phyloP scores from a whole-genome alignment of 1,284 basidiomycete species.

The Ustilago xerochloae region DNA sequence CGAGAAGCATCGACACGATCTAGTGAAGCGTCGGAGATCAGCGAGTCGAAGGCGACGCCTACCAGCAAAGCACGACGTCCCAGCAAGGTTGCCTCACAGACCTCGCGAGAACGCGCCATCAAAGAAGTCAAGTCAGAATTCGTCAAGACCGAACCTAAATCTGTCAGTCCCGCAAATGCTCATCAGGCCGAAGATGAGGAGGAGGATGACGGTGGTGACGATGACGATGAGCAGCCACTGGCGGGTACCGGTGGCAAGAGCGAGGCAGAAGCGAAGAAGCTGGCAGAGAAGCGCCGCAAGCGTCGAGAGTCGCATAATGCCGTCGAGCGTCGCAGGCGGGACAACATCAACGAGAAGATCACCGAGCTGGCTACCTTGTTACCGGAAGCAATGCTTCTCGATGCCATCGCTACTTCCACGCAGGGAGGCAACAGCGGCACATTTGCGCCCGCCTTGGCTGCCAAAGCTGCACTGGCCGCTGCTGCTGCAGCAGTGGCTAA shows the following conservation, averaged over 20 bases:
- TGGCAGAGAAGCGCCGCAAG: conserved; percentile 78
- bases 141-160: conserved; percentile 10
- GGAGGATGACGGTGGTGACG: conserved; percentile 39
- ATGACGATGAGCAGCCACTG: conserved; percentile 30
- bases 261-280: conserved; percentile 49
- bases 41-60: conserved; percentile 12
- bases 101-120: conserved; percentile 14
- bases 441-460: conserved; percentile 50
- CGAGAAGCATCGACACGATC: conserved; percentile 5
- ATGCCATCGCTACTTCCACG: conserved; percentile 60
- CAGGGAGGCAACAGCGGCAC: conserved; percentile 58
- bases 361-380: conserved; percentile 86
- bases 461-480: conserved; percentile 46
- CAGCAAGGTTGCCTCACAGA: conserved; percentile 32
- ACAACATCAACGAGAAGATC: conserved; percentile 95
- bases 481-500: conserved; percentile 42
- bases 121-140: conserved; percentile 30
- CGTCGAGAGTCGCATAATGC: conserved; percentile 88
- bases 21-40: conserved; percentile 29
- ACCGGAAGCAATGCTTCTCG: conserved; percentile 73
- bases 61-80: conserved; percentile 21
- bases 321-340: conserved; percentile 84
- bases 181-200: conserved; percentile 39
- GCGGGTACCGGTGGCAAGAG: conserved; percentile 22
- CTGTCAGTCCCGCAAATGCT: conserved; percentile 22